Evolutionary conservation across 2,329 filamentous ascomycete genomes (phyloP), one percentile per base, ranked within the genome.

Genomic region (Cladosporium sp.): DNA sequence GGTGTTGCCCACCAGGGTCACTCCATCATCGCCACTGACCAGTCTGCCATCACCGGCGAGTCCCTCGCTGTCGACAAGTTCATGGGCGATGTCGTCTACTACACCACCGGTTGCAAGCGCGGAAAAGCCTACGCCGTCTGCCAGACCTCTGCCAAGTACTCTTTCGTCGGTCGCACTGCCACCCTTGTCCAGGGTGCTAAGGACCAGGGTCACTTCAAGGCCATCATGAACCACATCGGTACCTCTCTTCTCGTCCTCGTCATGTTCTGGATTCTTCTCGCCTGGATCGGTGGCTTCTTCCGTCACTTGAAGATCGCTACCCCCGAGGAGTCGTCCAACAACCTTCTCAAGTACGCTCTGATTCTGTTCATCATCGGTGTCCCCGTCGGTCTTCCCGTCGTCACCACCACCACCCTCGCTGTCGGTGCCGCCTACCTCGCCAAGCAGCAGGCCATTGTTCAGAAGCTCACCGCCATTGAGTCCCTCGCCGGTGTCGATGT

Each of bases 281-380:
- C 88, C 72, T 92, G 90, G 90, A 90, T 92, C 71, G 89, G 90
- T 79, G 89, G 88, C 77, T 92, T 92, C 85, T 91, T 88, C 86
- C 89, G 87, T 76, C 82, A 90, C 79, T 76, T 91, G 69, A 81
- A 82, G 70, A 86, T 92, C 71, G 86, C 86, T 26, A 84, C 82
- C 25, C 83, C 85, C 11, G 81, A 86, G 72, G 70, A 83, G 64
- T 84, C 83, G 70, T 86, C 87, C 74, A 80, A 84, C 81, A 88
- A 87, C 78, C 76, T 91, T 77, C 83, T 91, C 72, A 85, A 87
- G 77, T 90, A 89, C 79, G 86, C 87, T 46, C 80, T 90, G 66
- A 89, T 90, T 73, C 82, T 92, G 66, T 84, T 92, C 74, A 91
- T 92, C 77, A 88, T 92, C 71, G 90, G 90, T 85, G 90, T 92